Percentiles rank a stretch among this genome's conserved stretches.
phyloP scores from a whole-genome alignment of 176 grass and related monocot species.

The Oryza coarctata region DNA sequence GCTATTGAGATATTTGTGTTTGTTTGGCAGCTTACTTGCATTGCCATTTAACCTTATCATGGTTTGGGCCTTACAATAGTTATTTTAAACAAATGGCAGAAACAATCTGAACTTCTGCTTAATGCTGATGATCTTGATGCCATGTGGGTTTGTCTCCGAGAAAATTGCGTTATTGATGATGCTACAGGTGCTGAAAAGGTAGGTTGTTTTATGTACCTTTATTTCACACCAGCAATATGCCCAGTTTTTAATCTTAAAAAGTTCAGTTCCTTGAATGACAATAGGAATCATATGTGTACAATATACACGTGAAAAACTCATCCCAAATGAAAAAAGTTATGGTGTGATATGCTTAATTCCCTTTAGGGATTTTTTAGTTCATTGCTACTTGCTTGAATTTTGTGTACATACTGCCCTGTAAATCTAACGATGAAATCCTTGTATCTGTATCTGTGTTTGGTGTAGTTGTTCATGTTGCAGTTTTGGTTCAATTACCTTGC shows the following conservation, averaged over 20 bases:
- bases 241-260: neutral
- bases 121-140: constrained; percentile 99
- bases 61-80: constrained; percentile 16
- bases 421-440: neutral
- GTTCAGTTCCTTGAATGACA: neutral
- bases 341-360: neutral
- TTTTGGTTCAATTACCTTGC: neutral
- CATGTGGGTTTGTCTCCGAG: constrained; percentile 95
- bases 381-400: neutral
- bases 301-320: neutral
- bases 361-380: constrained; percentile 1
- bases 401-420: neutral
- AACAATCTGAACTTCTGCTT: constrained; percentile 94
- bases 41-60: neutral
- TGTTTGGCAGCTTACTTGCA: neutral
- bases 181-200: constrained; percentile 96
- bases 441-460: constrained; percentile 1
- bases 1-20: neutral
- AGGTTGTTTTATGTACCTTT: neutral
- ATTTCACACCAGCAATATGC: neutral
- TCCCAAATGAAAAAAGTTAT: neutral
- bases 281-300: neutral
- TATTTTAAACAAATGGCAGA: constrained; percentile 59
- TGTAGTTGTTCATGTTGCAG: neutral
- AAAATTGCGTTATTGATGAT: constrained; percentile 99